Base-by-base conservation (phyloP, 2,329 filamentous ascomycete genomes). In the Piedraia hortae region DNA sequence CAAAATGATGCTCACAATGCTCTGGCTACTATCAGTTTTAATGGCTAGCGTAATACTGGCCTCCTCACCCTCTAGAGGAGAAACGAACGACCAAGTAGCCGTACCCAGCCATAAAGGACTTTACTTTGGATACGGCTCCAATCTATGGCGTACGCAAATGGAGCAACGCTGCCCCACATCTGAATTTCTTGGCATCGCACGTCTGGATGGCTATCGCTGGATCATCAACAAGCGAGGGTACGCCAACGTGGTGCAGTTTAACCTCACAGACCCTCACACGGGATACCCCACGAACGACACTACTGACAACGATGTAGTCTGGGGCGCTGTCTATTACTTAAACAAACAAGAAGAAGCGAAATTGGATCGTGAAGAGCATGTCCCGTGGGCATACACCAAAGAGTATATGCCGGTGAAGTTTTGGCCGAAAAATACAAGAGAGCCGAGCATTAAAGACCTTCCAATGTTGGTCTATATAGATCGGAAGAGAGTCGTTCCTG, bases 51-150 rank as follows among this genome's bases (percentile, higher is more conserved):
- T n/a, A n/a, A n/a, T n/a, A n/a, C n/a, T n/a, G n/a, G n/a, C n/a
- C n/a, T n/a, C n/a, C n/a, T n/a, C n/a, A n/a, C n/a, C n/a, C n/a
- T n/a, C n/a, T n/a, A n/a, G n/a, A n/a, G n/a, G n/a, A n/a, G n/a
- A n/a, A n/a, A n/a, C n/a, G n/a, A n/a, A n/a, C n/a, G n/a, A n/a
- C n/a, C n/a, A n/a, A n/a, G n/a, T n/a, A n/a, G n/a, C n/a, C n/a
- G n/a, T n/a, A n/a, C n/a, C n/a, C n/a, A n/a, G n/a, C n/a, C n/a
- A n/a, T n/a, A n/a, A n/a, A n/a, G n/a, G n/a, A 17, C 10, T 28
- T 2, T 72, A 72, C 49, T 72, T 74, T 37, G 69, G 59, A 34
- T 74, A 69, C 43, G 69, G 68, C 29, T 65, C 58, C 38, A 74
- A 74, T 41, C 54, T 74, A 26, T 70, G 63, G 39, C 53, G 54